A percentile compares a stretch with the other conserved stretches of the same genome.
Evolutionary conservation across 768 basidiomycete species (phyloP).

Genomic region (Boletus pseudo-olivaceus): DNA sequence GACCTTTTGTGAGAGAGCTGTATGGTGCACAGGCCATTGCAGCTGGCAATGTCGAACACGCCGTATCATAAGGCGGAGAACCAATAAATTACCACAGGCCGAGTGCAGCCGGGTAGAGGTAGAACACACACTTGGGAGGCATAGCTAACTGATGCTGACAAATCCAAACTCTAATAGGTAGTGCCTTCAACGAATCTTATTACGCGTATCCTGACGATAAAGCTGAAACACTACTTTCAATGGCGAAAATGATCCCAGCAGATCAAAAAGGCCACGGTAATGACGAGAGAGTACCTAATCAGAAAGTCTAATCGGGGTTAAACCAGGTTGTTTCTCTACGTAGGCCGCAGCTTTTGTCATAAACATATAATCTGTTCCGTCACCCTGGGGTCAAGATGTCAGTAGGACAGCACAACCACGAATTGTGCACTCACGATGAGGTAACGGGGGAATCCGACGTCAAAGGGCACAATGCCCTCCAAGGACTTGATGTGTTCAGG

Average conservation of each 20-base stretch:
- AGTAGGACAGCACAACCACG: not conserved
- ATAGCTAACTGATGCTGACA: too few relatives aligned
- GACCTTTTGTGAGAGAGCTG: too few relatives aligned
- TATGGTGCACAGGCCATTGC: too few relatives aligned
- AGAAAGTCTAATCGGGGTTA: conserved; percentile 9
- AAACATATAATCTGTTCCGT: conserved; percentile 20
- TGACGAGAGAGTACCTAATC: not conserved
- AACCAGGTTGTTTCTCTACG: conserved; percentile 18
- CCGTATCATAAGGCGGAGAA: too few relatives aligned
- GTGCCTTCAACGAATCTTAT: too few relatives aligned
- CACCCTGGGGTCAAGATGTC: conserved; percentile 15
- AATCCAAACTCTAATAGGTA: too few relatives aligned
- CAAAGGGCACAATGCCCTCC: conserved; percentile 31
- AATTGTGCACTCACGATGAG: conserved; percentile 25
- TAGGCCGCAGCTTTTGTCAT: conserved; percentile 13
- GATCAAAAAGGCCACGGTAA: not conserved
- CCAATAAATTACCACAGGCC: too few relatives aligned
- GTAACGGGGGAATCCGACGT: conserved; percentile 35
- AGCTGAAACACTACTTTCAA: not conserved
- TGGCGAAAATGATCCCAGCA: not conserved
- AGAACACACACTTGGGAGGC: too few relatives aligned
- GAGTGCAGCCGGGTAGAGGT: too few relatives aligned
- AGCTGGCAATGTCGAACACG: too few relatives aligned
- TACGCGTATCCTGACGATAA: too few relatives aligned
- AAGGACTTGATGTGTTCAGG: conserved; percentile 34